Percentiles rank a stretch among this genome's conserved stretches.
phyloP scores from a whole-genome alignment of 1,284 basidiomycete genomes.

The Ceratobasidium sp. region DNA sequence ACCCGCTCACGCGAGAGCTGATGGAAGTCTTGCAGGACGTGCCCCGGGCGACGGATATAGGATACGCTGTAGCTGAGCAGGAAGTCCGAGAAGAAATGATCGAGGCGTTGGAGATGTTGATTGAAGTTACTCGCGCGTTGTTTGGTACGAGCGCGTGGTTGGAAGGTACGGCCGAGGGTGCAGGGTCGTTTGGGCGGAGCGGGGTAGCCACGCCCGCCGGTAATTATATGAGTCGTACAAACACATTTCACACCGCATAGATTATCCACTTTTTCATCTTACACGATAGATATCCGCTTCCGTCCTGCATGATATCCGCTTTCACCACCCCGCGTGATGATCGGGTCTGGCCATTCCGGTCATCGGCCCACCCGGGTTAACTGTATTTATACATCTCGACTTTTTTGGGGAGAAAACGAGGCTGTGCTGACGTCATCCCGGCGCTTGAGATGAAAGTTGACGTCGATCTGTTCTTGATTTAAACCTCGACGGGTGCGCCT shows the following conservation, averaged over 20 bases:
- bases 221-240: too few relatives aligned
- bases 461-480: slow-evolving; percentile 1
- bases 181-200: slow-evolving; percentile 27
- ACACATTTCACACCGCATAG: too few relatives aligned
- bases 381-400: background rate
- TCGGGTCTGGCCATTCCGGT: background rate
- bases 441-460: background rate
- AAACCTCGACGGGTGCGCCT: background rate
- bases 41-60: slow-evolving; percentile 55
- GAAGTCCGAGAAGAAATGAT: slow-evolving; percentile 63
- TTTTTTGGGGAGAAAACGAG: background rate
- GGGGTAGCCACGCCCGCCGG: slow-evolving; percentile 14
- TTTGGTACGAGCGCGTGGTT: slow-evolving; percentile 66
- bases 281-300: too few relatives aligned
- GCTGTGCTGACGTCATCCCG: slow-evolving; percentile 30
- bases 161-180: background rate
- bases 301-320: too few relatives aligned
- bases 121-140: slow-evolving; percentile 61
- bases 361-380: background rate
- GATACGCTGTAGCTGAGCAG: slow-evolving; percentile 63
- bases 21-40: slow-evolving; percentile 51
- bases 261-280: too few relatives aligned
- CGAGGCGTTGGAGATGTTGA: slow-evolving; percentile 61
- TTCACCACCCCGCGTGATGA: too few relatives aligned
- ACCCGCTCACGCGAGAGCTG: slow-evolving; percentile 59